A percentile compares a stretch with the other conserved stretches of the same genome.
These are phyloP conservation scores for Brassica hybrid DNA, from an alignment of 441 rosid species.

Conservation along the genomic window DNA sequence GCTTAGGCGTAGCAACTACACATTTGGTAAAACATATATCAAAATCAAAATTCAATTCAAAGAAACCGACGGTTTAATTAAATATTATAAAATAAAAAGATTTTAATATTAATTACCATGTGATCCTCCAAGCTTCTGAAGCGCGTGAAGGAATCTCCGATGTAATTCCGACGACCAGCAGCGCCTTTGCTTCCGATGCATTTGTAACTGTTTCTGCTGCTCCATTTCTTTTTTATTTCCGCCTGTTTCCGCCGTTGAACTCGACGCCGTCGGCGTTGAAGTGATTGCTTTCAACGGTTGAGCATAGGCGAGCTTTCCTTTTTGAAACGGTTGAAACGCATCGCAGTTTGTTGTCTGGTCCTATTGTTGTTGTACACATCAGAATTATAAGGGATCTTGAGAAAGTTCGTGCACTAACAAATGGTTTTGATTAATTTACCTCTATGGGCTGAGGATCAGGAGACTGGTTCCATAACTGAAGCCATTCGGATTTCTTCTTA, in stretches of 20 bases:
- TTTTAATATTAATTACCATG: constrained; percentile 49
- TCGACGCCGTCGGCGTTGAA: constrained; percentile 25
- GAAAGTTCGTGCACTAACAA: not conserved
- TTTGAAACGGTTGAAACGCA: constrained; percentile 56
- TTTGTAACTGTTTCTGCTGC: constrained; percentile 35
- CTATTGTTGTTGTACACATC: not conserved
- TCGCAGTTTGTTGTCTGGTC: constrained; percentile 47
- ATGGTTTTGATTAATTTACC: constrained; percentile 28
- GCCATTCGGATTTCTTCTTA: constrained; percentile 85
- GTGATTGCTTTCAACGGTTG: constrained; percentile 37
- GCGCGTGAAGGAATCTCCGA: constrained; percentile 73
- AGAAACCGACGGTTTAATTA: not conserved
- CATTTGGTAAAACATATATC: not conserved
- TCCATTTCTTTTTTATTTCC: constrained; percentile 6
- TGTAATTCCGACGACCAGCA: constrained; percentile 93
- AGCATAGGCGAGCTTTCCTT: constrained; percentile 41
- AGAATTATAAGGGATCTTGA: not conserved
- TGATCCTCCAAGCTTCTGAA: constrained; percentile 92
- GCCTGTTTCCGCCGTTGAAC: constrained; percentile 32
- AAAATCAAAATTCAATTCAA: not conserved
- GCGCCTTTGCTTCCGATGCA: constrained; percentile 65
- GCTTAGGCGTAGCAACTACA: constrained; percentile 90
- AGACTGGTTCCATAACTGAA: constrained; percentile 86
- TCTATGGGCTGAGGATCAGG: constrained; percentile 53
- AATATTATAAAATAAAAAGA: not conserved